Conservation (phyloP, 495 filamentous ascomycete genomes). For the Aspergillus nanangensis region DNA sequence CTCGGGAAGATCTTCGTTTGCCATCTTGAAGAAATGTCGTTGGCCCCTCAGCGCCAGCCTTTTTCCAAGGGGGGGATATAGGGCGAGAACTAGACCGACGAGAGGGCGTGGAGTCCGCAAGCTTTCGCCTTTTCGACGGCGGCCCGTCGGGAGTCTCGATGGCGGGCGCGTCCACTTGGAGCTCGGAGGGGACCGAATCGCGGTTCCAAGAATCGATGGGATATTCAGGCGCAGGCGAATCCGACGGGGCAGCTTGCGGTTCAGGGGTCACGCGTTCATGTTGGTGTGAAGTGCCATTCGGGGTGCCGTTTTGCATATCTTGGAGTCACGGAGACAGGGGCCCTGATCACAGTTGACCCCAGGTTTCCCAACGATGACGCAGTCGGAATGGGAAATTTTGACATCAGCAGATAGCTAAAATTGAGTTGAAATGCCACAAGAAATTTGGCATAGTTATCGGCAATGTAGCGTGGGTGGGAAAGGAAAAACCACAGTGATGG, state of each 20-base stretch:
- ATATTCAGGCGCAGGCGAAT: conserved; percentile 21
- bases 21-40: conserved; percentile 80
- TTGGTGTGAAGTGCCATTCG: conserved; percentile 42
- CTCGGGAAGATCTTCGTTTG: conserved; percentile 78
- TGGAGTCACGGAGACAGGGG: conserved; percentile 46
- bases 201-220: conserved; percentile 20
- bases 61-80: conserved; percentile 91
- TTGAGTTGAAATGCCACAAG: conserved; percentile 44
- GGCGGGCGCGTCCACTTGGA: conserved; percentile 28
- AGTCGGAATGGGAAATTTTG: conserved; percentile 55
- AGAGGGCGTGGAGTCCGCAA: conserved; percentile 45
- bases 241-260: conserved; percentile 19
- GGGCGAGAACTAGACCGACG: conserved; percentile 47
- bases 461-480: conserved; percentile 33
- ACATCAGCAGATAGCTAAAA: conserved; percentile 59
- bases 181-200: conserved; percentile 26
- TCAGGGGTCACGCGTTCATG: conserved; percentile 42
- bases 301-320: conserved; percentile 58
- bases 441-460: conserved; percentile 62
- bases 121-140: conserved; percentile 71
- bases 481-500: conserved; percentile 27
- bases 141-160: conserved; percentile 42
- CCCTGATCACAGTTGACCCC: conserved; percentile 51
- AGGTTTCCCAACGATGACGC: conserved; percentile 61
- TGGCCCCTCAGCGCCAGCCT: conserved; percentile 77